phyloP scores from a whole-genome alignment of 2,329 filamentous ascomycete genomes.

The Aspergillus sp. region DNA sequence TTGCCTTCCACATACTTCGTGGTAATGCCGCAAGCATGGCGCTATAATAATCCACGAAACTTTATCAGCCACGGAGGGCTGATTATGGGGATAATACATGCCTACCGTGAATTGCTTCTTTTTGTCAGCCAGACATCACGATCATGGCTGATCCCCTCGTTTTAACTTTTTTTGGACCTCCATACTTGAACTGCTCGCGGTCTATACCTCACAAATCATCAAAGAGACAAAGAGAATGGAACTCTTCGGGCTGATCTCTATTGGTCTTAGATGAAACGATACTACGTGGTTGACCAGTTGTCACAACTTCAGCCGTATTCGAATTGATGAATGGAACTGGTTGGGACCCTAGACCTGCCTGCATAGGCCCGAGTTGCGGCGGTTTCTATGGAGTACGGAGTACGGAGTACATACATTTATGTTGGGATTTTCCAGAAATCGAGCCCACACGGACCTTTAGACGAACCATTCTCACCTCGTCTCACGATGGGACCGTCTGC shows the following conservation, averaged over 20 bases:
- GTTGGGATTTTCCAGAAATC: not conserved
- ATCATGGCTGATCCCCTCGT: not conserved
- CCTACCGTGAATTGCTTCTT: not conserved
- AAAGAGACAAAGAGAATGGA: not conserved
- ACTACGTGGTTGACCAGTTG: not conserved
- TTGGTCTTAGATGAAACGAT: not conserved
- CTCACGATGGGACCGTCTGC: slow-evolving; percentile 2
- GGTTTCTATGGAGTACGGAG: not conserved
- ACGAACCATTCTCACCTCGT: slow-evolving; percentile 1
- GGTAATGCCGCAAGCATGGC: no score
- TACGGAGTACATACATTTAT: no score
- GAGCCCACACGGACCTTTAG: not conserved
- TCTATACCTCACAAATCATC: not conserved
- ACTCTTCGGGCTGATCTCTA: not conserved
- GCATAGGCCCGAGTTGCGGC: slow-evolving; percentile 1
- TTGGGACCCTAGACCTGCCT: not conserved
- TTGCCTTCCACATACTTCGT: no score
- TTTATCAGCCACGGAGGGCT: no score
- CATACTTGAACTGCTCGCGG: not conserved
- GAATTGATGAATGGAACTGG: no score
- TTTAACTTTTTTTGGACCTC: not conserved
- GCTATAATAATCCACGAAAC: no score
- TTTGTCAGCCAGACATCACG: not conserved
- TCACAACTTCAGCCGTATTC: no score
- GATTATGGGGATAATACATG: no score